A percentile compares a stretch with the other conserved stretches of the same genome.
Conservation (phyloP, 495 filamentous ascomycete genomes). For the Recurvomyces mirabilis region DNA sequence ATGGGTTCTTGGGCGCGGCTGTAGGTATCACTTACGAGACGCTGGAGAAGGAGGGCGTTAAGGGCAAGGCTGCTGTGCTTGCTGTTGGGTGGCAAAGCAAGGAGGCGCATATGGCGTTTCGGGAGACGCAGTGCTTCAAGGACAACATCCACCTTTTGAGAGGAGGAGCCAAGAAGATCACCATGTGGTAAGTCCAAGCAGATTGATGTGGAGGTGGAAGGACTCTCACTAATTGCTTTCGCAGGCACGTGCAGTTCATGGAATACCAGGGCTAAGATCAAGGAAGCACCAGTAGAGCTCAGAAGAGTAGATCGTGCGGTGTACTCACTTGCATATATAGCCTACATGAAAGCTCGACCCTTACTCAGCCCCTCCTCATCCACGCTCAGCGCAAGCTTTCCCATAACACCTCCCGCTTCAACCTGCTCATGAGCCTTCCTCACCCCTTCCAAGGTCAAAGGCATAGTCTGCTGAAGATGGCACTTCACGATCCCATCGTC, state of each 20-base stretch:
- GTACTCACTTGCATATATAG: too few relatives aligned
- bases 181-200: conserved; percentile 8
- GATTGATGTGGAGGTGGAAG: neutral
- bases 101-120: conserved; percentile 16
- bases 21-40: conserved; percentile 17
- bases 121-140: conserved; percentile 18
- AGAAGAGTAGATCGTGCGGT: too few relatives aligned
- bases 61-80: conserved; percentile 15
- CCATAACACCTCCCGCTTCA: conserved; percentile 17
- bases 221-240: neutral
- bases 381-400: conserved; percentile 19
- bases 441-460: conserved; percentile 15
- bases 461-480: conserved; percentile 18
- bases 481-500: conserved; percentile 20
- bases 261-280: neutral
- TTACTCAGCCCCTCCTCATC: conserved; percentile 8
- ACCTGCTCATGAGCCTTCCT: conserved; percentile 17
- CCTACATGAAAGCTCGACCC: conserved; percentile 4
- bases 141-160: conserved; percentile 18
- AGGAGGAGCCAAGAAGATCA: conserved; percentile 13
- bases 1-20: neutral
- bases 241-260: conserved; percentile 7
- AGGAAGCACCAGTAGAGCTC: too few relatives aligned
- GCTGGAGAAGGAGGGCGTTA: conserved; percentile 16
- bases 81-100: conserved; percentile 14